phyloP scores from a whole-genome alignment of 2,329 filamentous ascomycete genomes.

The Arthrobotrys pseudoclavata region DNA sequence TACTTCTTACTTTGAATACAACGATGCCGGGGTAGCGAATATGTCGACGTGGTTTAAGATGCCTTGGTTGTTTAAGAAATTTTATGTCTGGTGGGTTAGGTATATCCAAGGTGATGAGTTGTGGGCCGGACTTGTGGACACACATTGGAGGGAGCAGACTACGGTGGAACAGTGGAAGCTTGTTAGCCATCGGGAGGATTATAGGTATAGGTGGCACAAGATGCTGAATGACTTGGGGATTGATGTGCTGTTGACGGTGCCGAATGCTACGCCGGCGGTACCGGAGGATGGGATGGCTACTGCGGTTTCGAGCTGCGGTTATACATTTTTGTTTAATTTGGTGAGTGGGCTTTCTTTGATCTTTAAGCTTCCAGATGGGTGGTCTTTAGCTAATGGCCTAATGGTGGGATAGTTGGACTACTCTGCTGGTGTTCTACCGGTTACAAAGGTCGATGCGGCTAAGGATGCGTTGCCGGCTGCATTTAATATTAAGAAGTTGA shows the following conservation, averaged over 20 bases:
- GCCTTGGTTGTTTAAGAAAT: conserved; percentile 79
- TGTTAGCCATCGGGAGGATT: conserved; percentile 81
- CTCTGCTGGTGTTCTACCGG: conserved; percentile 82
- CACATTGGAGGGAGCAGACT: conserved; percentile 78
- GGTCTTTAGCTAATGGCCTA: conserved; percentile 33
- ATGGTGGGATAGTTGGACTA: conserved; percentile 78
- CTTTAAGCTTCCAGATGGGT: conserved; percentile 28
- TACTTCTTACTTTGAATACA: conserved; percentile 78
- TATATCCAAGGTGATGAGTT: conserved; percentile 81
- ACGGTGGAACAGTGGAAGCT: conserved; percentile 86
- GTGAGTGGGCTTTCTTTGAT: conserved; percentile 68
- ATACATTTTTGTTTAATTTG: conserved; percentile 93
- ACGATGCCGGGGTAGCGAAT: conserved; percentile 81
- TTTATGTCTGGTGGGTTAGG: conserved; percentile 92
- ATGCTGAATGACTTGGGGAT: conserved; percentile 83
- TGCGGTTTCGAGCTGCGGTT: conserved; percentile 87
- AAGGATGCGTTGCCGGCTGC: conserved; percentile 75
- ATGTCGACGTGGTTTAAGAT: conserved; percentile 81
- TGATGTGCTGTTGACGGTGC: conserved; percentile 85
- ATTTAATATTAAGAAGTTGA: conserved; percentile 76
- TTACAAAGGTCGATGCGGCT: conserved; percentile 82
- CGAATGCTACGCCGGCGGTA: conserved; percentile 89
- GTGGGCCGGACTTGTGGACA: conserved; percentile 81
- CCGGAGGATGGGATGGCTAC: conserved; percentile 89
- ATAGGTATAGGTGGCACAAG: conserved; percentile 82